These are phyloP conservation scores for Fomitopsis serialis DNA, from an alignment of 768 basidiomycete species.

Conservation along the genomic window DNA sequence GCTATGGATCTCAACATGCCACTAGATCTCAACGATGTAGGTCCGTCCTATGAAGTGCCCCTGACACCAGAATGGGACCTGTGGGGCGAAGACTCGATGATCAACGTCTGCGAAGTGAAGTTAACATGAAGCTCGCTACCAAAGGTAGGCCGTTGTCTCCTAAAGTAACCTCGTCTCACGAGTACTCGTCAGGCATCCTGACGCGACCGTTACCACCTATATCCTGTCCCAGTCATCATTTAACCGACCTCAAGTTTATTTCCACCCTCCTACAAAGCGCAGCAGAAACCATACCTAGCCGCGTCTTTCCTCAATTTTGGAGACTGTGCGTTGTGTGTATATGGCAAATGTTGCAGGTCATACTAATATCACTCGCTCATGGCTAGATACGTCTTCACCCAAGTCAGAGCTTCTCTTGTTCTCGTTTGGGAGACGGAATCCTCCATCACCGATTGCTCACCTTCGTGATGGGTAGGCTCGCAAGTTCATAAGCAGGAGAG, in stretches of 20 bases:
- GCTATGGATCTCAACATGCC: slow-evolving; percentile 40
- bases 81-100: slow-evolving; percentile 53
- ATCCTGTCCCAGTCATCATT: slow-evolving; percentile 26
- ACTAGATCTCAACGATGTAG: slow-evolving; percentile 26
- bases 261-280: slow-evolving; percentile 12
- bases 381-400: slow-evolving; percentile 28
- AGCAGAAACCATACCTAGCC: slow-evolving; percentile 33
- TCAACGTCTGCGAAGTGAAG: slow-evolving; percentile 59
- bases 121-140: slow-evolving; percentile 40
- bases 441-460: not conserved
- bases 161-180: not conserved
- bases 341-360: slow-evolving; percentile 13
- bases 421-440: slow-evolving; percentile 19
- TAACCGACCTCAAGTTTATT: slow-evolving; percentile 45
- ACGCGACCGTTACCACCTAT: slow-evolving; percentile 43
- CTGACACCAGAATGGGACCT: slow-evolving; percentile 42
- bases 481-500: too few species aligned
- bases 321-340: too few species aligned
- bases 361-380: not conserved
- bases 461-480: too few species aligned
- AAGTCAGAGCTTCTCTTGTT: slow-evolving; percentile 32
- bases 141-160: slow-evolving; percentile 33
- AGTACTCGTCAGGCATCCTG: slow-evolving; percentile 29
- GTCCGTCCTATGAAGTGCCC: slow-evolving; percentile 22
- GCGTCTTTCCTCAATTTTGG: slow-evolving; percentile 54